Evolutionary conservation across 2,329 filamentous ascomycete genomes (phyloP).

Genomic region (Xylaria sp.): DNA sequence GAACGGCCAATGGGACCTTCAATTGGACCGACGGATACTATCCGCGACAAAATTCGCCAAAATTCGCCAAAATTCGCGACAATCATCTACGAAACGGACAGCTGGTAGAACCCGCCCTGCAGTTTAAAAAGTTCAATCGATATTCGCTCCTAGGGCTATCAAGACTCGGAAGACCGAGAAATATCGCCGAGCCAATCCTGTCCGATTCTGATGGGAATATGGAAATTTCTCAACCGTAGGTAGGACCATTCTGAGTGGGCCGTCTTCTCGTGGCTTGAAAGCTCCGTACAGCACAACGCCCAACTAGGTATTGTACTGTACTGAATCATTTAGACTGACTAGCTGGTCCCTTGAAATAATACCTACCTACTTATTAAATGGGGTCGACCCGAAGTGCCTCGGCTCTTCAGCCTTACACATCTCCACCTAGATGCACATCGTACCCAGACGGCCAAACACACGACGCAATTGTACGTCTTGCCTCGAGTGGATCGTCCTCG

Average conservation of each 20-base stretch:
- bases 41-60: not conserved
- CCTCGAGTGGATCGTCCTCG: slow-evolving; percentile 7
- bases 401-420: slow-evolving; percentile 27
- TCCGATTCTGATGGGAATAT: no score
- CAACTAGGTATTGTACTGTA: no score
- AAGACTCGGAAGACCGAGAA: not conserved
- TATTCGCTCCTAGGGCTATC: not conserved
- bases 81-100: not conserved
- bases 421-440: not conserved
- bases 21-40: slow-evolving; percentile 26
- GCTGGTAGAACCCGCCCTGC: not conserved
- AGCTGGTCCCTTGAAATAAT: not conserved
- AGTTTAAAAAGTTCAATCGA: not conserved
- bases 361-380: no score
- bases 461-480: not conserved
- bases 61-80: not conserved
- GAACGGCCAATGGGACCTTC: slow-evolving; percentile 19
- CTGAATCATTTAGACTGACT: no score
- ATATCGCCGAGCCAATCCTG: not conserved
- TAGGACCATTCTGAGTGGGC: slow-evolving; percentile 18
- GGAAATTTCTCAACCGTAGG: no score
- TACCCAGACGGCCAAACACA: not conserved
- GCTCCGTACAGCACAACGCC: no score
- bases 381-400: slow-evolving; percentile 17
- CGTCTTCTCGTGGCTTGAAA: not conserved